Base-by-base conservation (phyloP, 2,329 filamentous ascomycete genomes). In the Penicillium freii region DNA sequence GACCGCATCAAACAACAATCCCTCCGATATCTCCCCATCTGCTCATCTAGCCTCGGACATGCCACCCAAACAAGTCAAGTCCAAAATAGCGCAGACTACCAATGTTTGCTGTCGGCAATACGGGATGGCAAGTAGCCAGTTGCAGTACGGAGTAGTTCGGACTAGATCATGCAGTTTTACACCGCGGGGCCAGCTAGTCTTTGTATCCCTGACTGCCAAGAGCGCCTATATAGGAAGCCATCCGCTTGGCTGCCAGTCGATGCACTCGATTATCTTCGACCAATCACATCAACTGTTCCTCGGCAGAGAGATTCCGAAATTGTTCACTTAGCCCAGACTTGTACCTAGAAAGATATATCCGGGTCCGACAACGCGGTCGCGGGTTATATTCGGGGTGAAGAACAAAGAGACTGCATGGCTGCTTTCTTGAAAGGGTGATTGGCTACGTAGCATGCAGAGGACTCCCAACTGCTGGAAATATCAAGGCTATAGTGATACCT, bases 221-320 rank as follows among this genome's bases (percentile, higher is more conserved):
- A 23, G 40, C 39, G 21, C 47, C 19, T 29, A 5, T 11, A 23
- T 23, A 34, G 62, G 51, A 63, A 64, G 46, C 36, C 55, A 55
- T 62, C 62, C 59, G 61, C 56, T 62, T 62, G 56, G 59, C 34
- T 57, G 10, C 8, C 44, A 36, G 33, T 31, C 29, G 33, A 39
- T 55, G 48, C 36, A 47, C 33, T 47, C 42, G n/a, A 29, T 43
- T 21, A 4, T 9, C 25, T 44, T 11, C 10, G 27, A 21, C 47
- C 27, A 56, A 56, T 46, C 48, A 56, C 4, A 52, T 23, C 17
- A 33, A 33, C 3, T 27, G 4, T 7, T 44, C n/a, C 27, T 56
- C 54, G 34, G 42, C 54, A 46, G 42, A 39, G 42, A 42, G 19
- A 11, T 38, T 51, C 38, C 34, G 7, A 44, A 31, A 25, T 21